Base-by-base conservation (phyloP, 495 filamentous ascomycete species). In the Penicillium diatomitis region DNA sequence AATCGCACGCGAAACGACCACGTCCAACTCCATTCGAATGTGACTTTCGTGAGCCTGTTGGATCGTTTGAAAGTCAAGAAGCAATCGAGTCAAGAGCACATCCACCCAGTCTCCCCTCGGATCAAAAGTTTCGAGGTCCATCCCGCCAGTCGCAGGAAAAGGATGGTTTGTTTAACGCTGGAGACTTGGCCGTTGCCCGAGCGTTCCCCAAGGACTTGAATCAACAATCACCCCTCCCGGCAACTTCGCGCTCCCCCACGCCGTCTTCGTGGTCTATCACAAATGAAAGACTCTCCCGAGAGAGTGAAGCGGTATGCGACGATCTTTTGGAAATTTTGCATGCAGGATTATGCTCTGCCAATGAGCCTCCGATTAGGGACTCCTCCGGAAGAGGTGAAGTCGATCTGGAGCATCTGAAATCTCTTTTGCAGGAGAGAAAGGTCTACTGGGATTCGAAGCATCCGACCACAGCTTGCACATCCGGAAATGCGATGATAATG, bases 371-470 rank as follows among this genome's bases (percentile, higher is more conserved):
- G 20, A 20, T 20, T 20, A 20, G 20, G 20, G 20, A 20, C 20
- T 20, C 20, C 32, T 46, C 44, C n/a, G 12, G 10, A 6, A 39
- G 9, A 3, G n/a, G 32, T 4, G 59, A 64, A 39, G 63, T 51
- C 56, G 53, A 41, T 39, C 51, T 68, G 5, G 47, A 66, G 9
- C 57, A 67, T 8, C 41, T 69, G 27, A 57, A 57, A 47, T 2
- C 0, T 5, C 34, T 68, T 8, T 33, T 67, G 12, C 34, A 57
- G 20, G 38, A 52, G 34, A 51, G 60, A 41, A 56, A 52, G 29
- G 10, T n/a, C 31, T 29, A 20, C 12, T 64, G 61, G 62, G 29
- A 32, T 8, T 12, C 40, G 8, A 10, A 49, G 27, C 20, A 20
- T 20, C 20, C 2, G 20, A 20, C 20, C 20, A 20, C 20, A 20